These are phyloP conservation scores for Cadophora luteo-olivacea DNA, from an alignment of 2,329 filamentous ascomycete species.

Conservation along the genomic window DNA sequence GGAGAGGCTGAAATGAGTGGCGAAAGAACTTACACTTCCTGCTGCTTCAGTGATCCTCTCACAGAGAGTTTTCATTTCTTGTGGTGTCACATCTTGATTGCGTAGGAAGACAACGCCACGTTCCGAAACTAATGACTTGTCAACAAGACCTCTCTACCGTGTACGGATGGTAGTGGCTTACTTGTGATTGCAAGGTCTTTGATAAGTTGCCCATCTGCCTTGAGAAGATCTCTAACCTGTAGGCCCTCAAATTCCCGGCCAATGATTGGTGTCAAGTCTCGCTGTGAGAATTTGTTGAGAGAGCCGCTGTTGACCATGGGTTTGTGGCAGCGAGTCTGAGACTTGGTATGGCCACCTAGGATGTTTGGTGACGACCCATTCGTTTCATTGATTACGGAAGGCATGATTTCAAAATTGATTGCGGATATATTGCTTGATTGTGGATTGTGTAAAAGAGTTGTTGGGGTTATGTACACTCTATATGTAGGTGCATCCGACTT, in stretches of 20 bases:
- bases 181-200: neutral
- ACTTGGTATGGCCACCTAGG: constrained; percentile 18
- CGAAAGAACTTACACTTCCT: neutral
- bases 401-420: neutral
- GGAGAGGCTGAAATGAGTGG: too few relatives aligned
- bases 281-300: neutral
- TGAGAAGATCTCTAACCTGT: neutral
- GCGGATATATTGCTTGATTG: neutral
- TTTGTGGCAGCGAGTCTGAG: constrained; percentile 6
- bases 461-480: neutral
- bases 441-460: neutral
- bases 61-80: too few relatives aligned
- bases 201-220: neutral
- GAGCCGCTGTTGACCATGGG: constrained; percentile 10
- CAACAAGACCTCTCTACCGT: neutral
- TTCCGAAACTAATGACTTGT: neutral
- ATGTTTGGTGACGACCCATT: neutral
- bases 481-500: neutral
- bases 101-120: neutral
- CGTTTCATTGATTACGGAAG: neutral
- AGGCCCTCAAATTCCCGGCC: neutral
- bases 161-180: neutral
- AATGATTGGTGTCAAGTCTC: neutral
- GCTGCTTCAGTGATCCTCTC: neutral
- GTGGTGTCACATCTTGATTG: neutral